Evolutionary conservation across 495 filamentous ascomycete species (phyloP), one percentile per base, ranked within the genome.

Genomic region (Podospora sp.): DNA sequence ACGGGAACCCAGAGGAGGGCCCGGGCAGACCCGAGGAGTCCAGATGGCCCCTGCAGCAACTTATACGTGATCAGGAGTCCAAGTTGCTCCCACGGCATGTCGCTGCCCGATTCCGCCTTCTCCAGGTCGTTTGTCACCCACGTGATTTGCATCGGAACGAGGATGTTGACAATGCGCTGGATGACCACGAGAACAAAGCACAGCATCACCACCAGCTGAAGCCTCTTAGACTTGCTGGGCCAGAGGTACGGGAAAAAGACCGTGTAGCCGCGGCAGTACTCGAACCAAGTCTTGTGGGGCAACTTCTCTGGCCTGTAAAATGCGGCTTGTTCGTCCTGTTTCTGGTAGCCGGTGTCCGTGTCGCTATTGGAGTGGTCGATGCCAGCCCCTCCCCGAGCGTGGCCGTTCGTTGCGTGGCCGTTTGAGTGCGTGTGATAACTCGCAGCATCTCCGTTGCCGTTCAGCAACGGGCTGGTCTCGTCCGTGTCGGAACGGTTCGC

Each of bases 201-300:
- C 46, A 92, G 66, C 3, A 96, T 67, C n/a, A 95, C 91, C 50
- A 91, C 80, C 25, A 91, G 59, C 79, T 97, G 90, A 24, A 97
- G 82, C 69, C 80, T 81, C 36, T 81, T 77, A 26, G 91, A 87
- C 71, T 92, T 92, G 65, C 86, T 89, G 18, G 92, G 94, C 94
- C 94, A 98, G 51, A 97, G 87, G 73, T 97, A 98, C 0, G 93
- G 94, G 77, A 96, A 93, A 79, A 98, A 96, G 24, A 96, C 80
- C 20, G 87, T 89, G 76, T 96, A 98, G 21, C 92, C 91, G 65
- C 88, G 88, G 59, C 94, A 79, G 74, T 99, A 99, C 75, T 97
- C 95, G 69, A 74, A 78, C 78, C 78, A 82, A 7, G 78, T 77
- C 68, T 78, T 79, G 62, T 74, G 76, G 0, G 77, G 78, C 16